These are phyloP conservation scores for Psilocybe subaeruginosa DNA, from an alignment of 768 basidiomycete genomes.

Conservation along the genomic window DNA sequence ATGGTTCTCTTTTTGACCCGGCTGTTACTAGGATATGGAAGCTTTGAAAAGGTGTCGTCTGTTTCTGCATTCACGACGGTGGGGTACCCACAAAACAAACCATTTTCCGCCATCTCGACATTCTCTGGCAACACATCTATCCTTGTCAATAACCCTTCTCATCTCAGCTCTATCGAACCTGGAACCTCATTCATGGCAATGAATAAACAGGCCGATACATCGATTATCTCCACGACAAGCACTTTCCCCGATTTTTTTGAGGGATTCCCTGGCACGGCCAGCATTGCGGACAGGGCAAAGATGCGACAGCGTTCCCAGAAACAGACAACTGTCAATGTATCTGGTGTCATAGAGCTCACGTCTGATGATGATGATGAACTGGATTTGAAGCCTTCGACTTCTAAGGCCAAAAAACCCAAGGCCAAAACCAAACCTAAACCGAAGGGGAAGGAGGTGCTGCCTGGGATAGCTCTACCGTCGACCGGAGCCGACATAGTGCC, in stretches of 20 bases:
- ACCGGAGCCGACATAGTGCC: neutral
- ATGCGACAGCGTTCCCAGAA: conserved; percentile 48
- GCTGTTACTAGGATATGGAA: neutral
- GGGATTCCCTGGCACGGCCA: conserved; percentile 19
- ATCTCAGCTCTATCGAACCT: neutral
- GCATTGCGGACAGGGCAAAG: conserved; percentile 63
- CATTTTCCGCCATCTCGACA: conserved; percentile 20
- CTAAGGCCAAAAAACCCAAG: conserved; percentile 31
- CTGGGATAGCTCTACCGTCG: conserved; percentile 1
- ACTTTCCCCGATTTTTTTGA: conserved; percentile 16
- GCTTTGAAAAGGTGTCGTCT: conserved; percentile 12
- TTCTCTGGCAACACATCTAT: conserved; percentile 17
- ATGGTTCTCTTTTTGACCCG: neutral
- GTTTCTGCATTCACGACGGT: conserved; percentile 17
- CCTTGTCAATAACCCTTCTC: neutral
- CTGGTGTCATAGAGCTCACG: conserved; percentile 47
- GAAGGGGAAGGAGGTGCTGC: conserved; percentile 16
- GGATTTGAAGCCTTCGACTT: conserved; percentile 30
- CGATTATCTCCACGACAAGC: conserved; percentile 4
- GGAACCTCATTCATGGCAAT: neutral
- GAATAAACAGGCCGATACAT: conserved; percentile 8
- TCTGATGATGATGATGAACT: conserved; percentile 44
- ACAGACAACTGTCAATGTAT: conserved; percentile 2
- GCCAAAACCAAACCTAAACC: conserved; percentile 25
- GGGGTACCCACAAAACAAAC: neutral